Evolutionary conservation across 2,329 filamentous ascomycete species (phyloP), one percentile per base, ranked within the genome.

Genomic region (Pseudogymnoascus sp.): DNA sequence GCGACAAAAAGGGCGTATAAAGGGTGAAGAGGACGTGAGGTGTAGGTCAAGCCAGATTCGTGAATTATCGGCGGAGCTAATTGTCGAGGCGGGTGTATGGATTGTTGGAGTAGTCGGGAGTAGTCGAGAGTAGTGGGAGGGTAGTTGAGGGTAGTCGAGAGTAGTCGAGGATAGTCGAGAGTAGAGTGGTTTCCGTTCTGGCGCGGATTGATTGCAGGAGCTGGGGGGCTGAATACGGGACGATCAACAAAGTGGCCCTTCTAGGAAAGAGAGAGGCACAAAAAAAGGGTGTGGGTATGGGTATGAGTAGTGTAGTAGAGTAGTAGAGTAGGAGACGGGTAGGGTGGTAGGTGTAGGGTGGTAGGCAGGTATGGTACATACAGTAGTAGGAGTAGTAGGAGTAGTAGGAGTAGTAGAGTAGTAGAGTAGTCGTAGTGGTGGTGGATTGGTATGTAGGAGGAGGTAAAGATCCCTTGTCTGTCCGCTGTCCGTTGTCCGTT

Each of bases 221-320:
- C 21, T 23, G 42, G 42, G 31, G 31, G 31, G 31, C 42, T 49
- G 42, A 49, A 49, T 49, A 49, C 42, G 42, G 42, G 42, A 49
- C 42, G 42, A 49, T 49, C 42, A 49, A 49, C 42, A 49, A 25
- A 49, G 42, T 49, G 42, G 9, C 42, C 42, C 42, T 49, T 49
- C 42, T 49, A 49, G 42, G 42, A 25, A 49, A 49, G 42, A 49
- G 42, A 49, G 42, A 49, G 42, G 42, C 42, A 49, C 42, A 49
- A 49, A n/a, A 49, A 49, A 49, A 49, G 21, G 42, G 42, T 25
- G 42, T 25, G 18, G 40, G 38, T 42, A 8, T 21, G 16, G 16
- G 3, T n/a, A n/a, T n/a, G n/a, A n/a, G 16, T 42, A 23, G 40
- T 18, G 7, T 6, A 16, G 37, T 28, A 28, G 25, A 6, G 25